Percentiles rank a stretch among this genome's conserved stretches.
Conservation (phyloP, 2,329 filamentous ascomycete species). For the Sporothrix mexicana region DNA sequence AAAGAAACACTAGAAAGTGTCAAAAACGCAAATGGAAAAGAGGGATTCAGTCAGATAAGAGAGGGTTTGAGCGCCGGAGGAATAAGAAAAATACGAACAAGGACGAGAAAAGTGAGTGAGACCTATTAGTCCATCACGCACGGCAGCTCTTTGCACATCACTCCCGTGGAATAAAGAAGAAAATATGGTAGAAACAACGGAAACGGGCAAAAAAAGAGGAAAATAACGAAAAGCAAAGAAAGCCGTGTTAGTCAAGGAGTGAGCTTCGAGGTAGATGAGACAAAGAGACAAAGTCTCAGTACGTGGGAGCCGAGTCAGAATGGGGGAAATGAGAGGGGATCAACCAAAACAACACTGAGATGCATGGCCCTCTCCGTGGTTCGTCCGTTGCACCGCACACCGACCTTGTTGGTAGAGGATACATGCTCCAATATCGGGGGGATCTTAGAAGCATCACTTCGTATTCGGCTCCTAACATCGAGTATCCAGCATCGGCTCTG, state of each 20-base stretch:
- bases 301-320: neutral
- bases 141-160: neutral
- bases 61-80: neutral
- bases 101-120: neutral
- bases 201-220: neutral
- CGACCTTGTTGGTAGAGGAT: neutral
- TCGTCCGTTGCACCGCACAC: neutral
- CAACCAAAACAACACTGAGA: neutral
- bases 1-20: neutral
- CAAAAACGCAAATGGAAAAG: neutral
- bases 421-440: neutral
- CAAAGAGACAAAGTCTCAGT: constrained; percentile 21
- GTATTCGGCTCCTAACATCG: neutral
- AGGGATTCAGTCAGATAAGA: constrained; percentile 5
- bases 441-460: too few species aligned
- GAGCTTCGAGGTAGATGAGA: constrained; percentile 14
- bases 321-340: neutral
- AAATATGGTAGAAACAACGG: neutral
- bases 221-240: neutral
- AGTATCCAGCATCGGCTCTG: neutral
- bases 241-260: neutral
- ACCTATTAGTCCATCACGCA: neutral
- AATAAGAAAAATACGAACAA: neutral
- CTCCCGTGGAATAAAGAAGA: neutral
- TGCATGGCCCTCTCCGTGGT: neutral